Evolutionary conservation across 2,329 filamentous ascomycete genomes (phyloP).

Genomic region (Zymoseptoria passerinii): DNA sequence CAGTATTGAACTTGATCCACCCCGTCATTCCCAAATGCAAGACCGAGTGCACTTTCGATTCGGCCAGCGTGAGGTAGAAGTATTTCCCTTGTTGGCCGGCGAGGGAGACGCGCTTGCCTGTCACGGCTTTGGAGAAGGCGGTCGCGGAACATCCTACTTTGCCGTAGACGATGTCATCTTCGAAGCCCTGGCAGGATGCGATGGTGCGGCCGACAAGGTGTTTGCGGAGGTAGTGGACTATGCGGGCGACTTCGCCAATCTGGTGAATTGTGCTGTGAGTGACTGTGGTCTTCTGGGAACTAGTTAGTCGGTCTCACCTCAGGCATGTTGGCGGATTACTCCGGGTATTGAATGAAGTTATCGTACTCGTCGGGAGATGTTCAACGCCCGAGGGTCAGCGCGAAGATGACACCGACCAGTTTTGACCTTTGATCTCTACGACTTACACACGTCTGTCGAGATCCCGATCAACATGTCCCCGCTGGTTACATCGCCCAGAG

Average conservation of each 20-base stretch:
- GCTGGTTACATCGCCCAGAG: too few species aligned
- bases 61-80: slow-evolving; percentile 74
- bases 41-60: slow-evolving; percentile 69
- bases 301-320: slow-evolving; percentile 3
- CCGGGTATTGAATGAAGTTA: neutral
- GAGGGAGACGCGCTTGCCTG: slow-evolving; percentile 61
- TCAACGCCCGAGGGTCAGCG: neutral
- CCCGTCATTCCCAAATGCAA: slow-evolving; percentile 48
- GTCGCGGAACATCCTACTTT: slow-evolving; percentile 75
- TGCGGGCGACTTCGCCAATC: slow-evolving; percentile 61
- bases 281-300: neutral
- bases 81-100: slow-evolving; percentile 92
- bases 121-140: slow-evolving; percentile 65
- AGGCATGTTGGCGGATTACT: slow-evolving; percentile 7
- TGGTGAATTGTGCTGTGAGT: slow-evolving; percentile 13
- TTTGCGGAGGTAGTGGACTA: slow-evolving; percentile 75
- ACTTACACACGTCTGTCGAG: too few species aligned
- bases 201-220: slow-evolving; percentile 80
- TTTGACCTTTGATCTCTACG: too few species aligned
- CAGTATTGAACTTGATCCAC: slow-evolving; percentile 80
- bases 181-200: slow-evolving; percentile 57
- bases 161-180: slow-evolving; percentile 81
- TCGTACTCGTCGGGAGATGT: neutral
- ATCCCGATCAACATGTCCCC: too few species aligned
- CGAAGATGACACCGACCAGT: neutral